These are phyloP conservation scores for Mucor irregularis DNA, from an alignment of 371 early-diverging fungal genomes.

Conservation along the genomic window DNA sequence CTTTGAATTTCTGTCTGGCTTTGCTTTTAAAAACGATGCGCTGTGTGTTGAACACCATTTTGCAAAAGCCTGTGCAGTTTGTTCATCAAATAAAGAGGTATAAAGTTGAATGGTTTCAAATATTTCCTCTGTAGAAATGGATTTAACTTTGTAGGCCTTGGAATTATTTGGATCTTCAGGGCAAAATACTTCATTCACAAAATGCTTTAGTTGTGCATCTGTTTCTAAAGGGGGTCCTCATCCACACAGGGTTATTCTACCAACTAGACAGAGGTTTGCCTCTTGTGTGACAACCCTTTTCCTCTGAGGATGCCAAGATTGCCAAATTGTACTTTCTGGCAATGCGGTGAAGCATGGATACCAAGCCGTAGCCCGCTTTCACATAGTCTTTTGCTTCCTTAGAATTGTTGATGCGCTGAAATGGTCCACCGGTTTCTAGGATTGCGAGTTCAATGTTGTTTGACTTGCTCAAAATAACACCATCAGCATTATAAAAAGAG, in stretches of 20 bases:
- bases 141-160: slow-evolving; percentile 7
- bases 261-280: slow-evolving; percentile 13
- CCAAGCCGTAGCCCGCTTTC: slow-evolving; percentile 12
- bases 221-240: slow-evolving; percentile 19
- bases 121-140: slow-evolving; percentile 8
- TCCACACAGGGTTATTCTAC: too few relatives aligned
- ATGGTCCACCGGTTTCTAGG: slow-evolving; percentile 20
- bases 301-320: neutral
- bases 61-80: slow-evolving; percentile 11
- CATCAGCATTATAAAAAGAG: slow-evolving; percentile 20
- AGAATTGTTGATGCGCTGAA: slow-evolving; percentile 10
- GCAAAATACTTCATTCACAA: slow-evolving; percentile 13
- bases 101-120: slow-evolving; percentile 9
- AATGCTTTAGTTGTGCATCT: slow-evolving; percentile 7
- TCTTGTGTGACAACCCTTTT: too few relatives aligned
- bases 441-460: slow-evolving; percentile 1
- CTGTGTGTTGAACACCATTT: slow-evolving; percentile 11
- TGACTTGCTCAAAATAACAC: slow-evolving; percentile 7
- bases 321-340: too few relatives aligned
- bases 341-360: slow-evolving; percentile 13
- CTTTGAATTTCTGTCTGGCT: slow-evolving; percentile 18
- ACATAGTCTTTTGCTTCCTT: slow-evolving; percentile 19
- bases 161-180: slow-evolving; percentile 14
- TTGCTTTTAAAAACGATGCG: slow-evolving; percentile 19
- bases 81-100: slow-evolving; percentile 7